These are phyloP conservation scores for Xylaria hypoxylon DNA, from an alignment of 2,329 filamentous ascomycete species.

Conservation along the genomic window DNA sequence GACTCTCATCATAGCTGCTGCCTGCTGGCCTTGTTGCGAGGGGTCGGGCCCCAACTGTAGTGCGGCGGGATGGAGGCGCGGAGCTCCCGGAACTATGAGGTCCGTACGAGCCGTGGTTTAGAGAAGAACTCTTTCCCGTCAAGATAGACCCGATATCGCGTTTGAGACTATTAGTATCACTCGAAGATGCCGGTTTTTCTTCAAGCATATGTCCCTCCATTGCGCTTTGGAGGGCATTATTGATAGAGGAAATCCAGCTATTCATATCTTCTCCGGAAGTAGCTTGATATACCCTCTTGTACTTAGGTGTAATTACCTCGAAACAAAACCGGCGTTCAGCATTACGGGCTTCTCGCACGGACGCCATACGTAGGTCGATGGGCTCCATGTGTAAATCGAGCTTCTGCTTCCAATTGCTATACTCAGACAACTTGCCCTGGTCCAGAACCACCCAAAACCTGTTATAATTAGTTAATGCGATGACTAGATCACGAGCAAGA, in stretches of 20 bases:
- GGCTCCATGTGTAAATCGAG: slow-evolving; percentile 98
- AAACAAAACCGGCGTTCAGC: slow-evolving; percentile 97
- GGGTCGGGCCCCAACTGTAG: slow-evolving; percentile 90
- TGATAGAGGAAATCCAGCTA: slow-evolving; percentile 95
- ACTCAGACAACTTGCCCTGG: slow-evolving; percentile 95
- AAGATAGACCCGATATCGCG: slow-evolving; percentile 93
- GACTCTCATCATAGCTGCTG: slow-evolving; percentile 81
- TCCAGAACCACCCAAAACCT: slow-evolving; percentile 99
- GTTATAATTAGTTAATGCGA: slow-evolving; percentile 34
- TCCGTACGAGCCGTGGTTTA: slow-evolving; percentile 64
- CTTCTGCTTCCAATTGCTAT: slow-evolving; percentile 99
- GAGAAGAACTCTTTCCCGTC: slow-evolving; percentile 87
- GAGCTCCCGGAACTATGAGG: slow-evolving; percentile 61
- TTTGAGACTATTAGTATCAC: slow-evolving; percentile 70
- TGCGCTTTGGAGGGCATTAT: slow-evolving; percentile 95
- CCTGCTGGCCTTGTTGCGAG: slow-evolving; percentile 75
- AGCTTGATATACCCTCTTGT: slow-evolving; percentile 95
- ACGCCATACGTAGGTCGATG: slow-evolving; percentile 96
- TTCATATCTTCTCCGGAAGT: slow-evolving; percentile 98
- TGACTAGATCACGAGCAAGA: slow-evolving; percentile 41
- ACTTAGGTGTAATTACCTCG: slow-evolving; percentile 96
- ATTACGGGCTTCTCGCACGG: slow-evolving; percentile 93
- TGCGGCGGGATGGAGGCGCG: slow-evolving; percentile 79
- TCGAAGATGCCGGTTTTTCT: slow-evolving; percentile 60
- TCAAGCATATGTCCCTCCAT: slow-evolving; percentile 81